Evolutionary conservation across 768 basidiomycete genomes (phyloP), one percentile per base, ranked within the genome.

Genomic region (Pholiota microspora): DNA sequence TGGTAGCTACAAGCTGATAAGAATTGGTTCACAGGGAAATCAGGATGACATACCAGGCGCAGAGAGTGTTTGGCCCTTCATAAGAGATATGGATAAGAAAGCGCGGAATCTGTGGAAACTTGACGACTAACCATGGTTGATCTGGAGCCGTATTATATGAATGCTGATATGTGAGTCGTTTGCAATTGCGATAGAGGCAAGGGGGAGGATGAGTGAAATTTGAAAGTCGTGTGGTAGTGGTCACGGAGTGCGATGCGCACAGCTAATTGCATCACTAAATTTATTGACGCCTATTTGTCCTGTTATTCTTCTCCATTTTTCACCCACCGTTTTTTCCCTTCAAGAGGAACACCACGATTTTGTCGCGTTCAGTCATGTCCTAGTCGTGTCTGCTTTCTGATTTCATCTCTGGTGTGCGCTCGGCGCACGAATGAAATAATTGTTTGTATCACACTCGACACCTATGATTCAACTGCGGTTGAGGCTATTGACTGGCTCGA

Each of bases 61-160:
- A 58, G 89, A 91, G 45, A 94, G 84, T 3, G 88, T 92, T 84
- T 94, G 92, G 69, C 92, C 92, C 92, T 92, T 47, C 18, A 52
- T 52, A 55, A 62, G 65, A 56, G 47, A 56, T 61, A 31, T 59
- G 13, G 45, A 45, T 57, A 53, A 61, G 51, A 29, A 64, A 52
- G 55, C 54, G 12, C 29, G 56, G 28, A 32, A 51, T 49, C 46
- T 35, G 36, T 47, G 45, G 31, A 54, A 53, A 50, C 49, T 44
- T 21, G 25, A 60, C 42, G 31, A 64, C 68, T 53, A 45, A 76
- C 76, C 77, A 74, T 74, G 27, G 59, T 62, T 51, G 53, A 55
- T 48, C 31, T 25, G 31, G 57, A 35, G 24, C 35, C 25, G 38
- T 15, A 29, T 24, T 21, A 28, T 21, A n/a, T 21, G 42, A 3